Conservation (phyloP, 352 stramenopile species). For the Blastocystis sp. region DNA sequence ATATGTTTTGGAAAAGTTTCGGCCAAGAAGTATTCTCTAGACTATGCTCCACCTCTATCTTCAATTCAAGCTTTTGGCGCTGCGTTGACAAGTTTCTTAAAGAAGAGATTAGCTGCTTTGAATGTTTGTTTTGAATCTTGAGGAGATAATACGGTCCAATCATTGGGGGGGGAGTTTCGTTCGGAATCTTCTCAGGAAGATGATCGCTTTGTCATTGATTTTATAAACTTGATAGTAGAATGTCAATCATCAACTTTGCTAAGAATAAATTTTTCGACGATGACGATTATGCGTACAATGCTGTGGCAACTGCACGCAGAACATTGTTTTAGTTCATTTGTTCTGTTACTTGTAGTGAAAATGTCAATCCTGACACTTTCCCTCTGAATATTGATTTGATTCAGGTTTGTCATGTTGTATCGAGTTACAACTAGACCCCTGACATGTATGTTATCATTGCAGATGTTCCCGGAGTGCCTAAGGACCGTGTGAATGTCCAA, state of each 20-base stretch:
- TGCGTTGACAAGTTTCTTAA: slow-evolving; percentile 50
- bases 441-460: slow-evolving; percentile 55
- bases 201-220: neutral
- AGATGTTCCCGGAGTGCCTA: slow-evolving; percentile 54
- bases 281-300: slow-evolving; percentile 43
- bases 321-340: neutral
- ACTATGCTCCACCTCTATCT: slow-evolving; percentile 50
- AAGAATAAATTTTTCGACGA: slow-evolving; percentile 61
- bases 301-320: slow-evolving; percentile 32
- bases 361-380: slow-evolving; percentile 27
- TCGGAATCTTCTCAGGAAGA: neutral
- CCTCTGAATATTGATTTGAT: slow-evolving; percentile 58
- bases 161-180: neutral
- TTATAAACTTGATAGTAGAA: neutral
- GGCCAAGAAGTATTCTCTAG: neutral
- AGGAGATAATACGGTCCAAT: neutral
- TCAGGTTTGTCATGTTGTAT: neutral
- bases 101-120: slow-evolving; percentile 38
- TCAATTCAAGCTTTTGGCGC: slow-evolving; percentile 43
- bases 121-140: neutral
- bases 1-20: slow-evolving; percentile 53
- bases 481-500: slow-evolving; percentile 26
- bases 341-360: neutral
- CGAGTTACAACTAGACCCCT: neutral
- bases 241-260: slow-evolving; percentile 54